A percentile compares a stretch with the other conserved stretches of the same genome.
These are phyloP conservation scores for Colletotrichum aenigma DNA, from an alignment of 2,329 filamentous ascomycete genomes.

Conservation along the genomic window DNA sequence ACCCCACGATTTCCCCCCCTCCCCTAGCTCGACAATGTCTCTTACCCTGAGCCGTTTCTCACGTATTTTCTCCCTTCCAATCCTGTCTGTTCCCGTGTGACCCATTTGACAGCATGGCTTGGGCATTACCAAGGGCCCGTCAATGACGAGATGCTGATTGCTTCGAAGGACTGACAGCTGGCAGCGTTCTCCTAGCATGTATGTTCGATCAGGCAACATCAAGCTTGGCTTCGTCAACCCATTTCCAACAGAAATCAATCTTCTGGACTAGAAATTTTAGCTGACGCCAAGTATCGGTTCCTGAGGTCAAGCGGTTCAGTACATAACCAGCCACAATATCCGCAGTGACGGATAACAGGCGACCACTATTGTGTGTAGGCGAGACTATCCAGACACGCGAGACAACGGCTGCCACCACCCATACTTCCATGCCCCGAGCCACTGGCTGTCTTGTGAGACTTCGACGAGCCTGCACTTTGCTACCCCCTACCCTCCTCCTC, in stretches of 20 bases:
- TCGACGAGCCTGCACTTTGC: neutral
- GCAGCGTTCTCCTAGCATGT: neutral
- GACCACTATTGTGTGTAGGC: neutral
- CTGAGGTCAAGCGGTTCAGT: neutral
- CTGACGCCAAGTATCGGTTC: neutral
- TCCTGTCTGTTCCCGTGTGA: neutral
- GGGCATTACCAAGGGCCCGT: neutral
- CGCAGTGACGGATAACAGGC: neutral
- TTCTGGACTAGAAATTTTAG: neutral
- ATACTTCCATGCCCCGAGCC: neutral
- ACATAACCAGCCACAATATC: neutral
- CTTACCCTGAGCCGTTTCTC: neutral
- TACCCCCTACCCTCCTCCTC: no score
- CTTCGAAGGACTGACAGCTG: neutral
- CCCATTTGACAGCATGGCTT: neutral
- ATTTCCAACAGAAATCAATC: neutral
- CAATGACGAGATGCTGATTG: neutral
- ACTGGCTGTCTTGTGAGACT: neutral
- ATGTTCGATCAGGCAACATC: neutral
- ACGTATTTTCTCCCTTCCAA: neutral
- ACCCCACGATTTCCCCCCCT: neutral
- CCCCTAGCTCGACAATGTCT: neutral
- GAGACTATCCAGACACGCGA: neutral
- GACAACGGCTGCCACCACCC: neutral
- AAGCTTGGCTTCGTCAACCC: neutral